phyloP scores from a whole-genome alignment of 345 rosid species.

The Salix viminalis region DNA sequence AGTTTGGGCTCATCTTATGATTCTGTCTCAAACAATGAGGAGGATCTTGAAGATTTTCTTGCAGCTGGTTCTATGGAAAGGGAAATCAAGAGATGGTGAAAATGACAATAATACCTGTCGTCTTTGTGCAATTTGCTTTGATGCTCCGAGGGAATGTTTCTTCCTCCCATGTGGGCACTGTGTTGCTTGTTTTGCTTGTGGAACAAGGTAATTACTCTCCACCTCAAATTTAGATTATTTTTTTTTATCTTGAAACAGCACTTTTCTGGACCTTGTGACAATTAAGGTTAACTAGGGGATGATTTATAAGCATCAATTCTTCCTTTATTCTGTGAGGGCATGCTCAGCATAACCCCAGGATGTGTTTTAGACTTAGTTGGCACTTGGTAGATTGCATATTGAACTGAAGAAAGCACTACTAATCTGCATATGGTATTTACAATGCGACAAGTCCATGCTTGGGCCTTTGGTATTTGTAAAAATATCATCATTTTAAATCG shows the following conservation, averaged over 20 bases:
- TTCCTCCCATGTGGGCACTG: constrained; percentile 99
- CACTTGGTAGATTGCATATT: constrained; percentile 2
- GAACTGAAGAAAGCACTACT: neutral
- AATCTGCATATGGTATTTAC: neutral
- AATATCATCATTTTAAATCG: neutral
- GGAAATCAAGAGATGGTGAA: constrained; percentile 50
- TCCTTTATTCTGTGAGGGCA: neutral
- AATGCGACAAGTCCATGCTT: neutral
- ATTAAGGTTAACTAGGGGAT: neutral
- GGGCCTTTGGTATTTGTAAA: neutral
- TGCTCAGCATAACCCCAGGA: neutral
- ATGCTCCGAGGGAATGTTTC: constrained; percentile 97
- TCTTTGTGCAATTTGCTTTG: constrained; percentile 96
- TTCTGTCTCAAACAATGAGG: constrained; percentile 64
- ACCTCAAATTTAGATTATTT: neutral
- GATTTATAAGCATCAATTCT: neutral
- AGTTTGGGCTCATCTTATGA: constrained; percentile 96
- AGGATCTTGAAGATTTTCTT: constrained; percentile 56
- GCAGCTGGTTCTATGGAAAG: constrained; percentile 39
- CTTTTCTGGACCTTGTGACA: neutral
- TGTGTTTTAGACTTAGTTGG: neutral
- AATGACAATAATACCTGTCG: constrained; percentile 62
- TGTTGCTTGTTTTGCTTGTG: constrained; percentile 84
- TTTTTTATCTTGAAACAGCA: neutral
- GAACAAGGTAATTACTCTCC: constrained; percentile 57